phyloP scores from a whole-genome alignment of 177 flowering plant genomes.

The Tripterygium wilfordii region DNA sequence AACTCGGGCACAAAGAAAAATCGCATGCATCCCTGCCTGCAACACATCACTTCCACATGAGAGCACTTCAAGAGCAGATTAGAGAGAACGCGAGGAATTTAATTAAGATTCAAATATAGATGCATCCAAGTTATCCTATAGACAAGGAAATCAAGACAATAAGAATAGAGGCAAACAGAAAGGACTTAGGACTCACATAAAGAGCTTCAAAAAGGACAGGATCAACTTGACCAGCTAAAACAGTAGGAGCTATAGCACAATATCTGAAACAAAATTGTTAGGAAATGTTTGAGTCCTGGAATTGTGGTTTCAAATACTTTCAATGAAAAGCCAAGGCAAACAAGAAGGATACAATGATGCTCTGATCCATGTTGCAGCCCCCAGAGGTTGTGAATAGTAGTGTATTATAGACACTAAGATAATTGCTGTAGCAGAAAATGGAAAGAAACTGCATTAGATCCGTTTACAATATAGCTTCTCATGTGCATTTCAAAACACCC shows the following conservation, averaged over 20 bases:
- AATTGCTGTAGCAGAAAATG: slow-evolving; percentile 52
- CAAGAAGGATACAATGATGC: slow-evolving; percentile 72
- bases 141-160: too few species aligned
- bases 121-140: too few species aligned
- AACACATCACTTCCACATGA: slow-evolving; percentile 12
- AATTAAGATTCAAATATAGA: too few species aligned
- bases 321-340: background rate
- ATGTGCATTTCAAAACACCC: too few species aligned
- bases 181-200: slow-evolving; percentile 97
- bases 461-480: too few species aligned
- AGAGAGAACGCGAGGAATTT: too few species aligned
- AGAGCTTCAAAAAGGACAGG: slow-evolving; percentile 90
- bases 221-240: slow-evolving; percentile 82
- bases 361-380: slow-evolving; percentile 59
- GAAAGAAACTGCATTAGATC: background rate
- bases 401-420: slow-evolving; percentile 76
- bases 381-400: slow-evolving; percentile 77
- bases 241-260: slow-evolving; percentile 81
- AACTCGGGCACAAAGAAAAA: slow-evolving; percentile 79
- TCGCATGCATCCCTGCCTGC: slow-evolving; percentile 97
- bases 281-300: slow-evolving; percentile 16
- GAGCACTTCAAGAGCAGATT: too few species aligned
- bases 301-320: too few species aligned
- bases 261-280: slow-evolving; percentile 48
- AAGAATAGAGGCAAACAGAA: too few species aligned